A percentile compares a stretch with the other conserved stretches of the same genome.
phyloP scores from a whole-genome alignment of 2,329 filamentous ascomycete species.

The Alternaria arborescens region DNA sequence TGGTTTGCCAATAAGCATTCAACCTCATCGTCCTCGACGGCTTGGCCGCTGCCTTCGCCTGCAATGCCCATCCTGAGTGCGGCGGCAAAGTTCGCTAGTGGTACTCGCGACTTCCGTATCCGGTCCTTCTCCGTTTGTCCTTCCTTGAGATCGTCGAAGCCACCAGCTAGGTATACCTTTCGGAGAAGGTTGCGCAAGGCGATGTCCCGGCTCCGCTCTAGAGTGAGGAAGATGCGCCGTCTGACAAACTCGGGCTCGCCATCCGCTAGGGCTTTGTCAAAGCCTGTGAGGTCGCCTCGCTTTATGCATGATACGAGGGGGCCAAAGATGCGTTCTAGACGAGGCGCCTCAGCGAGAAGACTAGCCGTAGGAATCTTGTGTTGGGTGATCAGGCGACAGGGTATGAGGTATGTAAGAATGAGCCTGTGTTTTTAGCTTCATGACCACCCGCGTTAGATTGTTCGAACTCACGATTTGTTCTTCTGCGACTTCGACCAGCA shows the following conservation, averaged over 20 bases:
- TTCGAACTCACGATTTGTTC: constrained; percentile 74
- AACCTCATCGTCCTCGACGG: constrained; percentile 87
- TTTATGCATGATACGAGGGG: constrained; percentile 83
- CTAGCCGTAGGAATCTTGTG: constrained; percentile 79
- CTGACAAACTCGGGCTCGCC: constrained; percentile 94
- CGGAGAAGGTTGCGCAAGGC: constrained; percentile 89
- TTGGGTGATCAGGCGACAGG: constrained; percentile 86
- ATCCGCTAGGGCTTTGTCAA: constrained; percentile 80
- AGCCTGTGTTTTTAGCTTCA: constrained; percentile 62
- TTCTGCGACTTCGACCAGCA: constrained; percentile 76
- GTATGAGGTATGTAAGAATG: constrained; percentile 94
- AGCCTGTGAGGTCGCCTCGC: constrained; percentile 80
- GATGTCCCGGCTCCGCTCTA: constrained; percentile 91
- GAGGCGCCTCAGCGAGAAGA: constrained; percentile 78
- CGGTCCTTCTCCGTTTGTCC: constrained; percentile 68
- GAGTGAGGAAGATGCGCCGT: constrained; percentile 89
- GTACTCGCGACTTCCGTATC: constrained; percentile 75
- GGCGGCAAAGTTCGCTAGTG: constrained; percentile 83
- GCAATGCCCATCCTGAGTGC: constrained; percentile 78
- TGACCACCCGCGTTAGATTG: constrained; percentile 39
- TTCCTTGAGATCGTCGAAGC: constrained; percentile 77
- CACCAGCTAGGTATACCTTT: constrained; percentile 87
- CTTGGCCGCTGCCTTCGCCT: constrained; percentile 61
- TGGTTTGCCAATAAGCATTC: constrained; percentile 95
- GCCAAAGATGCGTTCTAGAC: constrained; percentile 78